A percentile compares a stretch with the other conserved stretches of the same genome.
phyloP scores from a whole-genome alignment of 805 yeast genomes.

The Debaryomyces maramus region DNA sequence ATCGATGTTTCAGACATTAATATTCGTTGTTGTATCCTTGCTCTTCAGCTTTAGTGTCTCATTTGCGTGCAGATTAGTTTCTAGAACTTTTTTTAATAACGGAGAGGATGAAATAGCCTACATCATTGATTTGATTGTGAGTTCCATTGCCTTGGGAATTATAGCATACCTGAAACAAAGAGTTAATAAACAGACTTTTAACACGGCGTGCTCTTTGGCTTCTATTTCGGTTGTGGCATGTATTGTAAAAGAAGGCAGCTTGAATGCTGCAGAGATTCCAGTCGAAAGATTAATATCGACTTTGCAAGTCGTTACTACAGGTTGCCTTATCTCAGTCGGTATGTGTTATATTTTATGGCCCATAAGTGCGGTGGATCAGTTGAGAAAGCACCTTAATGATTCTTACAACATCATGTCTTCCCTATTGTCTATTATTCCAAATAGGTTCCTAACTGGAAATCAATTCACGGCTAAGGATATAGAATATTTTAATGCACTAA shows the following conservation, averaged over 20 bases:
- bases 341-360: constrained; percentile 70
- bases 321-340: constrained; percentile 58
- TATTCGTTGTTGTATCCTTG: constrained; percentile 58
- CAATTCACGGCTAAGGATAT: constrained; percentile 41
- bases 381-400: constrained; percentile 49
- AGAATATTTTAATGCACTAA: constrained; percentile 37
- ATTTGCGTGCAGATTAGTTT: constrained; percentile 49
- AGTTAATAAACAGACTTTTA: constrained; percentile 66
- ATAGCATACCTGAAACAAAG: constrained; percentile 70
- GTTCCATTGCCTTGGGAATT: constrained; percentile 58
- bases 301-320: constrained; percentile 57
- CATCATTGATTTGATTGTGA: constrained; percentile 52
- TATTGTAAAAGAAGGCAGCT: constrained; percentile 70
- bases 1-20: constrained; percentile 71
- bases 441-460: constrained; percentile 51
- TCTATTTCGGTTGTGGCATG: constrained; percentile 70
- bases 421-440: constrained; percentile 45
- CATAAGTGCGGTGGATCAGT: constrained; percentile 48
- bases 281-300: constrained; percentile 52
- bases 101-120: constrained; percentile 53
- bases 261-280: constrained; percentile 59
- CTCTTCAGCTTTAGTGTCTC: constrained; percentile 55
- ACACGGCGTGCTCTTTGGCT: constrained; percentile 78
- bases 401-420: constrained; percentile 54
- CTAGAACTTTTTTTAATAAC: constrained; percentile 44